Percentiles rank a stretch among this genome's conserved stretches.
These are phyloP conservation scores for Podila clonocystis DNA, from an alignment of 192 early-diverging fungal genomes.

Conservation along the genomic window DNA sequence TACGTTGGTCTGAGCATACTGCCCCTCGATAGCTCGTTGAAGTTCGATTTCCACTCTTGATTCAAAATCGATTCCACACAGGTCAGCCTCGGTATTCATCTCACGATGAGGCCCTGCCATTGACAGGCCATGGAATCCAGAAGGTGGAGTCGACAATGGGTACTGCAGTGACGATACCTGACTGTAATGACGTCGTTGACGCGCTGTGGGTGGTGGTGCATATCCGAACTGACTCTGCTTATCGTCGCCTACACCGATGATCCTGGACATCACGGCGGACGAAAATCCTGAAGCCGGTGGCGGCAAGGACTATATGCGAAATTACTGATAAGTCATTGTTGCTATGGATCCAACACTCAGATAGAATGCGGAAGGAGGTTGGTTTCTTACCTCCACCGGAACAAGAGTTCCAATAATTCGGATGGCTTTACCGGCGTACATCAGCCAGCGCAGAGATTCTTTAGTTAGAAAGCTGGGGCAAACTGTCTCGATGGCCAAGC, in stretches of 20 bases:
- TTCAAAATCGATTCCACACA: slow-evolving; percentile 1
- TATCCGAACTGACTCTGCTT: background rate
- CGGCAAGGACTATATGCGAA: background rate
- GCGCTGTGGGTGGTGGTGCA: background rate
- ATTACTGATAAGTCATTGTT: background rate
- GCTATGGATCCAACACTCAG: too few species aligned
- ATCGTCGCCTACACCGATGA: background rate
- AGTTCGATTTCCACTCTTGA: slow-evolving; percentile 23
- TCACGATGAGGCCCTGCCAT: background rate
- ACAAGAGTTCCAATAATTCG: slow-evolving; percentile 19
- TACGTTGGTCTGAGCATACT: slow-evolving; percentile 19
- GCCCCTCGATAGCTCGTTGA: slow-evolving; percentile 12
- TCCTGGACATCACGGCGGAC: background rate
- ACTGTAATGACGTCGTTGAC: background rate
- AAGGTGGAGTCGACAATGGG: background rate
- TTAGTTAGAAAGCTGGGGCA: slow-evolving; percentile 25
- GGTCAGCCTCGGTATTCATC: background rate
- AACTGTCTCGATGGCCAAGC: background rate
- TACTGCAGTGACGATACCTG: slow-evolving; percentile 2
- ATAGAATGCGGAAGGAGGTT: background rate
- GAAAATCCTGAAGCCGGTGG: background rate
- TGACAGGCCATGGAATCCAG: background rate
- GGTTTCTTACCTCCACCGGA: slow-evolving; percentile 11
- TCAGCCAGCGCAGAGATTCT: slow-evolving; percentile 4
- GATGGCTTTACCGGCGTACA: slow-evolving; percentile 44